Evolutionary conservation across 345 rosid species (phyloP).

Genomic region (Excoecaria cochinchinensis): DNA sequence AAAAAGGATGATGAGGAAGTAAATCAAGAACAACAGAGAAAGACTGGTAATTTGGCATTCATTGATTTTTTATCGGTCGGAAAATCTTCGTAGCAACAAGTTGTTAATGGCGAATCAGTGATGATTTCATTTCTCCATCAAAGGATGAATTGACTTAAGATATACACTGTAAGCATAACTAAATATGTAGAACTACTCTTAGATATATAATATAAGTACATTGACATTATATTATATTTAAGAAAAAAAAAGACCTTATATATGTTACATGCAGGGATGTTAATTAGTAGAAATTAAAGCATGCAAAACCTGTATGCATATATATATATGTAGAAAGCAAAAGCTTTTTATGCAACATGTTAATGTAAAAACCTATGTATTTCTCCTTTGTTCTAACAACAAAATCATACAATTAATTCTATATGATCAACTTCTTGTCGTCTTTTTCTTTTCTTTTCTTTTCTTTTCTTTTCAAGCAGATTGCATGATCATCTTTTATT

Average conservation of each 20-base stretch:
- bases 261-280: background rate
- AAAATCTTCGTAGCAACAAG: background rate
- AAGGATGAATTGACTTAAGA: background rate
- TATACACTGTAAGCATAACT: background rate
- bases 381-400: too few relatives aligned
- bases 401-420: too few relatives aligned
- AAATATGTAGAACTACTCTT: background rate
- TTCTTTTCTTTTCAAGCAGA: too few relatives aligned
- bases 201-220: background rate
- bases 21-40: slow-evolving; percentile 37
- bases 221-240: background rate
- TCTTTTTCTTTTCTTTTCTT: too few relatives aligned
- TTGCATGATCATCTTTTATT: too few relatives aligned
- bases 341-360: background rate
- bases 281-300: background rate
- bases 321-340: background rate
- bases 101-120: background rate
- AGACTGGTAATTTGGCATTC: slow-evolving; percentile 33
- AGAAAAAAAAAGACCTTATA: background rate
- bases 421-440: too few relatives aligned
- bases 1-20: slow-evolving; percentile 54
- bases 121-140: background rate
- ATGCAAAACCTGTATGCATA: background rate
- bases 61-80: slow-evolving; percentile 63
- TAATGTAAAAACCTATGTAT: background rate